Conservation (phyloP, 192 early-diverging fungal genomes). For the Backusella liffmaniae region DNA sequence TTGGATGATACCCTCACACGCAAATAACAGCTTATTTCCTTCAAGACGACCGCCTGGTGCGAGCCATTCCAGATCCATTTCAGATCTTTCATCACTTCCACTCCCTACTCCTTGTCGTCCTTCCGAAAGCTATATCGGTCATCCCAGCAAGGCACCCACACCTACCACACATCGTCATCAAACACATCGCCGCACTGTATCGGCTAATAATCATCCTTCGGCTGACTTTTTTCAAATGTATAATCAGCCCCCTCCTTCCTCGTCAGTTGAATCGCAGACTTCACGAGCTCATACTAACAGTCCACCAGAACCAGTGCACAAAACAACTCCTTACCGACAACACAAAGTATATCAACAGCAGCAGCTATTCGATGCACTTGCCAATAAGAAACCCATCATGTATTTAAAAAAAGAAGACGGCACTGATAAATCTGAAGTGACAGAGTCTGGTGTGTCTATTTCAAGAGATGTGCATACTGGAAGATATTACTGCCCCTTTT, state of each 20-base stretch:
- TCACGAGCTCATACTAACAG: conserved; percentile 12
- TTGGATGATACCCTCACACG: neutral
- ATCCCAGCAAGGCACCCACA: neutral
- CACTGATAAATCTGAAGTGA: neutral
- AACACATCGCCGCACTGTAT: conserved; percentile 13
- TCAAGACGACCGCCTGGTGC: conserved; percentile 17
- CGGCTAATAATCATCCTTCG: conserved; percentile 16
- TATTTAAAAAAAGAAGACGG: conserved; percentile 6
- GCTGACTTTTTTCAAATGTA: conserved; percentile 9
- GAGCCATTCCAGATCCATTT: conserved; percentile 12
- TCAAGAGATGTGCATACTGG: conserved; percentile 21
- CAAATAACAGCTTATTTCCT: neutral
- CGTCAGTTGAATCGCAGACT: neutral
- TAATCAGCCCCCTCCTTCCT: neutral
- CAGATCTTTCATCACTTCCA: conserved; percentile 7
- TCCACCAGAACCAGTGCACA: conserved; percentile 6
- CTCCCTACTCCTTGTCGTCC: neutral
- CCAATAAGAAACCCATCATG: neutral
- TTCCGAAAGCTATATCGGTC: neutral
- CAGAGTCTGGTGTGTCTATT: neutral
- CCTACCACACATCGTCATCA: neutral
- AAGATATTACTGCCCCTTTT: conserved; percentile 59
- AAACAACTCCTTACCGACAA: neutral
- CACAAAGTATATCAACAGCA: neutral
- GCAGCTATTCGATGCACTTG: neutral